These are phyloP conservation scores for Fragaria vesca DNA, from an alignment of 306 rosid species.

Conservation along the genomic window DNA sequence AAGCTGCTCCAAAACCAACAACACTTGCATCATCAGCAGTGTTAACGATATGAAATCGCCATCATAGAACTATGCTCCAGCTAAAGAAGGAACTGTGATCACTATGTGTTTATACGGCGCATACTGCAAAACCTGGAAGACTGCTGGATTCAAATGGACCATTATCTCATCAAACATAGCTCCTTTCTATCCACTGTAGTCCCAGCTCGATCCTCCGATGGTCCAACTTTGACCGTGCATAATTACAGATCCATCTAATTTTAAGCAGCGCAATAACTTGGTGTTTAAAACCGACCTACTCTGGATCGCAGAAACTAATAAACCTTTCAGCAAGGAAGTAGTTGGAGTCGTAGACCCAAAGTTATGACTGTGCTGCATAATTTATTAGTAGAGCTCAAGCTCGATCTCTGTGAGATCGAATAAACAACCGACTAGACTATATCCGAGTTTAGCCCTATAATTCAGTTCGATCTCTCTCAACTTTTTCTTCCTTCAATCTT, in stretches of 20 bases:
- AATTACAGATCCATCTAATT: not conserved
- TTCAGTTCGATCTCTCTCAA: not conserved
- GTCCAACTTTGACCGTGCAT: not conserved
- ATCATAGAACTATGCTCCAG: not conserved
- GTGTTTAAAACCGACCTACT: conserved; percentile 6
- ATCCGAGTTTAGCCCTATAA: not conserved
- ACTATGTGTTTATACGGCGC: not conserved
- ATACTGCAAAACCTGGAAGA: not conserved
- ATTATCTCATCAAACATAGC: not conserved
- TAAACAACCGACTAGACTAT: not conserved
- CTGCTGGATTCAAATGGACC: not conserved
- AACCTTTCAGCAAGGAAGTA: not conserved
- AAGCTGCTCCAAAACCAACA: not conserved
- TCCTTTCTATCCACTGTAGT: not conserved
- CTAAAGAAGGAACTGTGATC: not conserved
- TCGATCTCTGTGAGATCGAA: not conserved
- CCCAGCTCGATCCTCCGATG: not conserved
- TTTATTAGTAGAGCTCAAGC: not conserved
- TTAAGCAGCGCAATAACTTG: not conserved
- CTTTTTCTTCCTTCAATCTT: not conserved
- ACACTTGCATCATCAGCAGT: not conserved
- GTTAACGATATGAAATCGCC: not conserved
- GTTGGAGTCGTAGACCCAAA: conserved; percentile 8
- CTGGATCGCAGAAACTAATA: not conserved
- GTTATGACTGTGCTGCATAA: not conserved